These are phyloP conservation scores for Medicago arabica DNA, from an alignment of 306 rosid species.

Conservation along the genomic window DNA sequence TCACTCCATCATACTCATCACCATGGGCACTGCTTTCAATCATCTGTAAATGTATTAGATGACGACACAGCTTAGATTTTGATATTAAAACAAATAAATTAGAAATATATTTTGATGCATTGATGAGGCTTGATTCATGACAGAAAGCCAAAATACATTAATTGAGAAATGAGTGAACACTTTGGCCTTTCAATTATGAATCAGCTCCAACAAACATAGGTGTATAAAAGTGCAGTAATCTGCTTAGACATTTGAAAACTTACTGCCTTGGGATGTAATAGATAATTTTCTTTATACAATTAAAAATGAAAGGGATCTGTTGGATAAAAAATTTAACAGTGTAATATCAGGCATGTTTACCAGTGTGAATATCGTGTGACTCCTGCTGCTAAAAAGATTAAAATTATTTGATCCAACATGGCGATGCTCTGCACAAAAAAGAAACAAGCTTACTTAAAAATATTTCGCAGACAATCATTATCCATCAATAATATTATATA, in stretches of 20 bases:
- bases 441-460: conserved; percentile 22
- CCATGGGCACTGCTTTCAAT: conserved; percentile 97
- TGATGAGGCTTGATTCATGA: background rate
- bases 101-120: background rate
- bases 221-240: conserved; percentile 10
- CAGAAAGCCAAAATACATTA: conserved; percentile 31
- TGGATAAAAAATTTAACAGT: conserved; percentile 30
- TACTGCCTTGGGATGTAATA: conserved; percentile 5
- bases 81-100: background rate
- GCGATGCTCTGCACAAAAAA: conserved; percentile 83
- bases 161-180: background rate
- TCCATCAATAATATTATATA: conserved; percentile 10
- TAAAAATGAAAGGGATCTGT: conserved; percentile 4
- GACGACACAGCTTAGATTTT: conserved; percentile 18
- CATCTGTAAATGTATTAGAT: conserved; percentile 74
- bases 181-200: conserved; percentile 9
- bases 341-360: conserved; percentile 54
- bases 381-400: conserved; percentile 97
- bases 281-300: conserved; percentile 8
- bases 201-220: conserved; percentile 15
- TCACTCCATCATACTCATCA: conserved; percentile 98
- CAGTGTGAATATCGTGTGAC: conserved; percentile 98
- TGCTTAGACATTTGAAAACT: conserved; percentile 15
- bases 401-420: conserved; percentile 99
- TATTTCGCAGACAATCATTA: conserved; percentile 15